Base-by-base conservation (phyloP, 2,329 filamentous ascomycete genomes). In the Fusarium tupiense region DNA sequence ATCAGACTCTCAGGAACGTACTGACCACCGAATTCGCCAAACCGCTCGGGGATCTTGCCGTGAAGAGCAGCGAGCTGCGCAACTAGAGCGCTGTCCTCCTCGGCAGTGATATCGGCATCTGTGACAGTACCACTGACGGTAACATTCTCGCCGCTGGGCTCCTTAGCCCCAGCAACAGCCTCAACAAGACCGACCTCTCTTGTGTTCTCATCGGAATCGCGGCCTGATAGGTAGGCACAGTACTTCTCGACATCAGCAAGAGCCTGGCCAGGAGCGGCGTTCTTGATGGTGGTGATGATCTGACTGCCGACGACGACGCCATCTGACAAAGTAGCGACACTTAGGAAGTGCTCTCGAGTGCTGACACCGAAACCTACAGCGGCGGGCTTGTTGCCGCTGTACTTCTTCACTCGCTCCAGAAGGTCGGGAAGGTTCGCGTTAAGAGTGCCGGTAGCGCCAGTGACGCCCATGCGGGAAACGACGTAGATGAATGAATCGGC, bases 401-500 rank as follows among this genome's bases (percentile, higher is more conserved):
- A 98, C 82, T 92, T 92, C 86, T 98, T 96, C 33, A 99, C 96
- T 44, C 94, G 91, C 65, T 90, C 89, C 66, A 99, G 86, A 43
- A 99, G 89, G 59, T 93, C 91, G 20, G 95, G 94, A 40, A 99
- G 89, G 67, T 93, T 92, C 50, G 91, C 88, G 83, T 94, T 98
- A 79, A 99, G 85, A 33, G 91, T 91, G 40, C 95, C 95, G 2
- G 91, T 92, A 20, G 95, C 96, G 78, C 96, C 96, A 16, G 96
- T 99, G 64, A 98, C 96, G 78, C 96, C 96, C 93, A 98, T 97
- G 78, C 96, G 90, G 33, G 96, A 98, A 64, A 99, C 96, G 71
- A 99, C 95, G 82, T 99, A 99, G 85, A 99, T 97, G 86, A 98
- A 99, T 8, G 95, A 98, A 84, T 98, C 96, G 80, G 96, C 96